A percentile compares a stretch with the other conserved stretches of the same genome.
Conservation (phyloP, 2,329 filamentous ascomycete genomes). For the Fusarium guadeloupense region DNA sequence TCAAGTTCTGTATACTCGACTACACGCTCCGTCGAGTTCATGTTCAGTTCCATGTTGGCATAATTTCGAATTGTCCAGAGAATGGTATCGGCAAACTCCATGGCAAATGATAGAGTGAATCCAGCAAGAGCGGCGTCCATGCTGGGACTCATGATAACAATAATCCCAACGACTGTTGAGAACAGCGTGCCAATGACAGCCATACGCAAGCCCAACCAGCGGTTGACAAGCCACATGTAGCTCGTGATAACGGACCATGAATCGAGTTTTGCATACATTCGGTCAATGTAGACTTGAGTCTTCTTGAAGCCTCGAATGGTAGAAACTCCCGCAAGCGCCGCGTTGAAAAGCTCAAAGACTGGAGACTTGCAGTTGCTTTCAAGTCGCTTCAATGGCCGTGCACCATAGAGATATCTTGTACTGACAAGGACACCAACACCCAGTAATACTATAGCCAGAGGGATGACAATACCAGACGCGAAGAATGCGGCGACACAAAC, state of each 20-base stretch:
- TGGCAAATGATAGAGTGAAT: slow-evolving; percentile 77
- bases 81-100: slow-evolving; percentile 72
- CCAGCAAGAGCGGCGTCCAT: slow-evolving; percentile 78
- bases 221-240: slow-evolving; percentile 76
- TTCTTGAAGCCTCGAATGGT: slow-evolving; percentile 83
- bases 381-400: slow-evolving; percentile 78
- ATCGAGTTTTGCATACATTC: slow-evolving; percentile 77
- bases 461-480: slow-evolving; percentile 72
- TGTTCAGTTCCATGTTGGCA: slow-evolving; percentile 76
- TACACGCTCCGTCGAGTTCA: slow-evolving; percentile 81
- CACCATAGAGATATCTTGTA: slow-evolving; percentile 71
- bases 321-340: slow-evolving; percentile 74
- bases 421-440: slow-evolving; percentile 67
- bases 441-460: slow-evolving; percentile 68
- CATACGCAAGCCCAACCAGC: slow-evolving; percentile 81
- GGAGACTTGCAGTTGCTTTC: slow-evolving; percentile 82
- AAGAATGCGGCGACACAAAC: slow-evolving; percentile 74
- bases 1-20: slow-evolving; percentile 76
- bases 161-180: slow-evolving; percentile 68
- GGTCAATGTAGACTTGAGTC: slow-evolving; percentile 69
- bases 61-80: slow-evolving; percentile 74
- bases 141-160: slow-evolving; percentile 68
- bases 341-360: slow-evolving; percentile 82
- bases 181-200: slow-evolving; percentile 74
- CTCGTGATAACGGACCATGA: slow-evolving; percentile 71